Conservation (phyloP, 345 rosid species). For the Conringia planisiliqua region DNA sequence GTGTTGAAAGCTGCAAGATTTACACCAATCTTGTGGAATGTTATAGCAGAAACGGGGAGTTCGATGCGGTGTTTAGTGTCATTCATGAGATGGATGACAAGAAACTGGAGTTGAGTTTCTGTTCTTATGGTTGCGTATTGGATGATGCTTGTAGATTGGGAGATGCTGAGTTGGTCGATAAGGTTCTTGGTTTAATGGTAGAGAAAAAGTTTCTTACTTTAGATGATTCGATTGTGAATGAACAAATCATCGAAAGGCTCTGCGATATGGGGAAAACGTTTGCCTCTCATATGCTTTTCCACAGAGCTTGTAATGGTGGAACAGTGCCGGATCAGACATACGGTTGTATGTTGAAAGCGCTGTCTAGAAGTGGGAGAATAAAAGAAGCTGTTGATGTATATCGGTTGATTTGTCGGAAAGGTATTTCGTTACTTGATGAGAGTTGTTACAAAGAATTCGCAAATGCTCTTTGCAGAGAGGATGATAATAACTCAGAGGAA, state of each 20-base stretch:
- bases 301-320: slow-evolving; percentile 40
- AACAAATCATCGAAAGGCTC: slow-evolving; percentile 49
- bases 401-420: slow-evolving; percentile 31
- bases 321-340: slow-evolving; percentile 42
- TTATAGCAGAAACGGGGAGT: slow-evolving; percentile 49
- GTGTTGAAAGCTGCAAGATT: slow-evolving; percentile 46
- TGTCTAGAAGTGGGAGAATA: slow-evolving; percentile 46
- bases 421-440: slow-evolving; percentile 33
- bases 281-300: slow-evolving; percentile 56
- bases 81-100: slow-evolving; percentile 52
- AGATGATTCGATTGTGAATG: slow-evolving; percentile 7
- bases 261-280: slow-evolving; percentile 50
- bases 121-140: slow-evolving; percentile 49
- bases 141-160: slow-evolving; percentile 60
- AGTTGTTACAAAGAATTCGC: slow-evolving; percentile 44
- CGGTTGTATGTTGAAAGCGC: slow-evolving; percentile 48
- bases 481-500: slow-evolving; percentile 39
- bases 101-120: slow-evolving; percentile 43
- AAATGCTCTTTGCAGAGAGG: slow-evolving; percentile 47
- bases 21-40: slow-evolving; percentile 49
- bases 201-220: slow-evolving; percentile 42
- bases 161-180: slow-evolving; percentile 42
- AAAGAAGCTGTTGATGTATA: slow-evolving; percentile 50
- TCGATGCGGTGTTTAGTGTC: slow-evolving; percentile 39
- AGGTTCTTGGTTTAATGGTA: slow-evolving; percentile 38